These are phyloP conservation scores for Hypholoma sublateritium DNA, from an alignment of 768 basidiomycete genomes.

Conservation along the genomic window DNA sequence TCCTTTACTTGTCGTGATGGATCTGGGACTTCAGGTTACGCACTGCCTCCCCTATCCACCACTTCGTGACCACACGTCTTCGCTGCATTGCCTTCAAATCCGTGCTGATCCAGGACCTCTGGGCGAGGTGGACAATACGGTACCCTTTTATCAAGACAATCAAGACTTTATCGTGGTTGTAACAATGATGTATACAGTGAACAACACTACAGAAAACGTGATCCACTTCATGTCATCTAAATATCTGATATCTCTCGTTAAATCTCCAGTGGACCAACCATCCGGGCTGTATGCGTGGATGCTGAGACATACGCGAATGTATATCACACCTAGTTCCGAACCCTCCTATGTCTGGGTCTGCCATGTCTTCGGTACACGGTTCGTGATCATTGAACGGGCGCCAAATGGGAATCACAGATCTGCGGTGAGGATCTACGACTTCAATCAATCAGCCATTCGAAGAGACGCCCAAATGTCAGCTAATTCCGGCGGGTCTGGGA, in stretches of 20 bases:
- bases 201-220: conserved; percentile 26
- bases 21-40: conserved; percentile 33
- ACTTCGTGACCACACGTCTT: conserved; percentile 25
- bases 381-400: conserved; percentile 25
- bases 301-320: conserved; percentile 43
- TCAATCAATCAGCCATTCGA: conserved; percentile 43
- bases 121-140: conserved; percentile 36
- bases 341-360: conserved; percentile 55
- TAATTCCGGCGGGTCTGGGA: conserved; percentile 2
- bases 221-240: conserved; percentile 44
- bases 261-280: conserved; percentile 15
- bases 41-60: conserved; percentile 41
- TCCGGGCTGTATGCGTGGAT: conserved; percentile 49
- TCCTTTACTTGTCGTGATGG: conserved; percentile 34
- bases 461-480: conserved; percentile 19
- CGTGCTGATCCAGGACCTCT: conserved; percentile 55
- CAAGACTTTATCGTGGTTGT: conserved; percentile 46
- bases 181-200: conserved; percentile 38
- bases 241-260: conserved; percentile 30
- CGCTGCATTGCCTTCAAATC: conserved; percentile 36
- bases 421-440: conserved; percentile 47
- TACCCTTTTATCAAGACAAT: conserved; percentile 47
- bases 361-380: conserved; percentile 52
- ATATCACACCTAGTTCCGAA: conserved; percentile 25
- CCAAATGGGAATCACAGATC: conserved; percentile 8